These are phyloP conservation scores for Viridothelium virens DNA, from an alignment of 495 filamentous ascomycete genomes.

Conservation along the genomic window DNA sequence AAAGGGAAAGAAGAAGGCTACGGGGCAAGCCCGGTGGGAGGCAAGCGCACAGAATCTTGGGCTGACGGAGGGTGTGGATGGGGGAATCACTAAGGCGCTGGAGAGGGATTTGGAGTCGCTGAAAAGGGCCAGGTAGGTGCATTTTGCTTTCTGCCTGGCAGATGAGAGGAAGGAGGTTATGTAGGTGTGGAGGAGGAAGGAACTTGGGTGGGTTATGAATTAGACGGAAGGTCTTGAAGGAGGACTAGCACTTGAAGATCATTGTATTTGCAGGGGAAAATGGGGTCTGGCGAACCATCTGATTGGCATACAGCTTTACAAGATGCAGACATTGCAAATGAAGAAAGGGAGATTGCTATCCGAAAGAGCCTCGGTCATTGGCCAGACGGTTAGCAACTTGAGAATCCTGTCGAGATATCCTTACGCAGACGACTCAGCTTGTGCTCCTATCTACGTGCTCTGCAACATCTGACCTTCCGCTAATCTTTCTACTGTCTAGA, in stretches of 20 bases:
- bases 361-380: too few relatives aligned
- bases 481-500: slow-evolving; percentile 35
- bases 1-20: slow-evolving; percentile 37
- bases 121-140: slow-evolving; percentile 63
- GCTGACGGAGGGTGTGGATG: slow-evolving; percentile 69
- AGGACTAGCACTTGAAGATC: too few relatives aligned
- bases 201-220: too few relatives aligned
- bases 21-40: slow-evolving; percentile 50
- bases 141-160: background rate
- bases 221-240: too few relatives aligned
- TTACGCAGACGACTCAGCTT: background rate
- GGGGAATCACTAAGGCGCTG: slow-evolving; percentile 61
- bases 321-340: too few relatives aligned
- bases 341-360: too few relatives aligned
- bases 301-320: too few relatives aligned
- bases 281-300: too few relatives aligned
- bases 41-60: slow-evolving; percentile 38
- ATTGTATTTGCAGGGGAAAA: too few relatives aligned
- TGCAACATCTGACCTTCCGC: background rate
- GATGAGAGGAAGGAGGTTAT: background rate
- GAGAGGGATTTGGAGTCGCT: slow-evolving; percentile 60
- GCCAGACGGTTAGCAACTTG: background rate
- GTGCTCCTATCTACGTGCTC: background rate
- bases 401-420: background rate
- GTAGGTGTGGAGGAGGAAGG: too few relatives aligned